A percentile compares a stretch with the other conserved stretches of the same genome.
Evolutionary conservation across 1,284 basidiomycete species (phyloP).

Genomic region (Marasmius tenuissimus): DNA sequence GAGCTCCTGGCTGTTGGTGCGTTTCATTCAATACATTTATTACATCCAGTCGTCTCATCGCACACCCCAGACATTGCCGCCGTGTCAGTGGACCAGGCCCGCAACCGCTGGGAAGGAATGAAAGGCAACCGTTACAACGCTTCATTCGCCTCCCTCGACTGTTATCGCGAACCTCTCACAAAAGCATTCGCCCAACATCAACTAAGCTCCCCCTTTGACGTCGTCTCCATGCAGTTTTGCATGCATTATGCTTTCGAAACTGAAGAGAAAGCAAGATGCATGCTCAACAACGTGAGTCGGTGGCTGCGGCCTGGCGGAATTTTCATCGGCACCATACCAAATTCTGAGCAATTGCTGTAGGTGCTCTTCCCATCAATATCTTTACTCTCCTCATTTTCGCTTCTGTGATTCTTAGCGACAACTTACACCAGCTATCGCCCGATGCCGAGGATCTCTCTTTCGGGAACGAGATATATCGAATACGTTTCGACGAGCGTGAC

Average conservation of each 20-base stretch:
- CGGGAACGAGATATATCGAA: constrained; percentile 88
- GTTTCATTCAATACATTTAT: constrained; percentile 25
- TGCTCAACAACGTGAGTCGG: constrained; percentile 89
- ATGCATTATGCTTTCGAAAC: constrained; percentile 99
- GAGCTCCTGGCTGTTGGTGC: constrained; percentile 84
- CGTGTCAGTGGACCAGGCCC: constrained; percentile 90
- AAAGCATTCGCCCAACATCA: constrained; percentile 66
- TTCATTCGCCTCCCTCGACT: constrained; percentile 86
- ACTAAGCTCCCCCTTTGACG: constrained; percentile 76
- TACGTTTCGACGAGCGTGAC: constrained; percentile 77
- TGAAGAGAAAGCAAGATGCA: constrained; percentile 80
- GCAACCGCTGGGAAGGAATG: constrained; percentile 59
- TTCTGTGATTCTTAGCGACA: constrained; percentile 45
- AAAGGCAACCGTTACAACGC: constrained; percentile 66
- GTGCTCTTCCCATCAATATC: constrained; percentile 30
- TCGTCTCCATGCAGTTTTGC: constrained; percentile 98
- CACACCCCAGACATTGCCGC: constrained; percentile 80
- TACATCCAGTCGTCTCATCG: neutral
- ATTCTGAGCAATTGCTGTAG: constrained; percentile 77
- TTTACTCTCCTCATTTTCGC: constrained; percentile 1
- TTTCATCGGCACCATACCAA: constrained; percentile 95
- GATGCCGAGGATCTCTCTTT: constrained; percentile 70
- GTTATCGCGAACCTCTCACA: constrained; percentile 75
- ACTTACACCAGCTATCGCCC: constrained; percentile 64
- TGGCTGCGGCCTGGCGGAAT: constrained; percentile 83